Evolutionary conservation across 306 rosid species (phyloP).

Genomic region (Purshia tridentata): DNA sequence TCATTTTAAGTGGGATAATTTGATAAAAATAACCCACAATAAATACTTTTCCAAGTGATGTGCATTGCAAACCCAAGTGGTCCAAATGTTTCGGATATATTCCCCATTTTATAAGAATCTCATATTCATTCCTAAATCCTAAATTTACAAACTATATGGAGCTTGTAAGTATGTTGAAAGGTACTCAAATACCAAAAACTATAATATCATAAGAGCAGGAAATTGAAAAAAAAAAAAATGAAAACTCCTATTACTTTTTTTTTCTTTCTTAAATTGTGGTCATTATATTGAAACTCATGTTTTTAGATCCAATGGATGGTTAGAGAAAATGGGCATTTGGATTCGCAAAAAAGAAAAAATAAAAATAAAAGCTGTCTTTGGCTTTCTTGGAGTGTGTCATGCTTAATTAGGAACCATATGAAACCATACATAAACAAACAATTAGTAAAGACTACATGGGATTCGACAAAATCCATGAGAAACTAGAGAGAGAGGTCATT

Average conservation of each 20-base stretch:
- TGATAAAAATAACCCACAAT: too few relatives aligned
- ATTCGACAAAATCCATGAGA: constrained; percentile 40
- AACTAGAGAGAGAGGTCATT: constrained; percentile 12
- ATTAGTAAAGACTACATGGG: constrained; percentile 36
- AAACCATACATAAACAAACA: constrained; percentile 36
- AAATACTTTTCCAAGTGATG: too few relatives aligned
- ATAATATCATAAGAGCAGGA: not conserved
- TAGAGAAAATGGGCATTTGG: constrained; percentile 21
- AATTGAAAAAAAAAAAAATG: not conserved
- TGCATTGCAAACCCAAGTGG: too few relatives aligned
- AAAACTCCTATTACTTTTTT: not conserved
- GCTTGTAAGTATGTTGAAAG: not conserved
- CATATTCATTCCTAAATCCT: too few relatives aligned
- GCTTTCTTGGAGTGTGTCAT: constrained; percentile 22
- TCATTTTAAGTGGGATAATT: too few relatives aligned
- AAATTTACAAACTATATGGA: too few relatives aligned
- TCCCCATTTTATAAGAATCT: too few relatives aligned
- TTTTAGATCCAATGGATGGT: constrained; percentile 25
- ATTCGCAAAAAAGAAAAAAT: constrained; percentile 12
- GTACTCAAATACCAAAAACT: not conserved
- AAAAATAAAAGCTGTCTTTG: not conserved
- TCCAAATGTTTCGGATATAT: too few relatives aligned
- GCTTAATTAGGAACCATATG: constrained; percentile 9
- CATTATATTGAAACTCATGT: constrained; percentile 6
- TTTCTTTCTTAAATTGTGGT: too few relatives aligned